Conservation (phyloP, 2,329 filamentous ascomycete species). For the Pseudocercospora vitis region DNA sequence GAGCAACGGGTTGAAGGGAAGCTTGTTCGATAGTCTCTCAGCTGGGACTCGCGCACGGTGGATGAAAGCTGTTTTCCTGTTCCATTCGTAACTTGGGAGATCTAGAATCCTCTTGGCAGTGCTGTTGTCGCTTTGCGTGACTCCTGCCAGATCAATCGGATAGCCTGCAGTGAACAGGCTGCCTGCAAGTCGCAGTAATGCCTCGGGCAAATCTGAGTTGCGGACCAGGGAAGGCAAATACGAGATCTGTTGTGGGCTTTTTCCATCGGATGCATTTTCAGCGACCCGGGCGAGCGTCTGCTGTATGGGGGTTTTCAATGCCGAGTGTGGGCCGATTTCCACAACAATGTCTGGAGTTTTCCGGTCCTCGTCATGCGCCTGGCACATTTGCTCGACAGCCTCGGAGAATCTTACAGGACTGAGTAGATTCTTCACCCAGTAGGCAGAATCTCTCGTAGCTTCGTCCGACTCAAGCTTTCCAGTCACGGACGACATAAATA, state of each 20-base stretch:
- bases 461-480: background rate
- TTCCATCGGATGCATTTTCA: too few relatives aligned
- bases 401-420: background rate
- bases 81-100: conserved; percentile 9
- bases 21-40: conserved; percentile 7
- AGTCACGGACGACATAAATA: conserved; percentile 1
- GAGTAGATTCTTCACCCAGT: conserved; percentile 7
- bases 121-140: too few relatives aligned
- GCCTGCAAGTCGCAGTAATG: background rate
- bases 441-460: background rate
- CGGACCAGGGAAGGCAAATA: conserved; percentile 3
- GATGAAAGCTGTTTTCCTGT: conserved; percentile 1
- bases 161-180: background rate
- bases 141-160: background rate
- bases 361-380: background rate
- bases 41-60: conserved; percentile 1
- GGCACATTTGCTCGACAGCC: background rate
- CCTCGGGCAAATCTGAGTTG: background rate
- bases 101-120: background rate
- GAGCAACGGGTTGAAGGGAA: conserved; percentile 7
- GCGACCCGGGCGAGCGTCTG: background rate
- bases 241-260: background rate
- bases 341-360: conserved; percentile 2
- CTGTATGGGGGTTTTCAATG: conserved; percentile 1
- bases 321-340: conserved; percentile 12